Percentiles rank a stretch among this genome's conserved stretches.
Conservation (phyloP, 2,329 filamentous ascomycete genomes). For the Aspergillus puulaauensis region DNA sequence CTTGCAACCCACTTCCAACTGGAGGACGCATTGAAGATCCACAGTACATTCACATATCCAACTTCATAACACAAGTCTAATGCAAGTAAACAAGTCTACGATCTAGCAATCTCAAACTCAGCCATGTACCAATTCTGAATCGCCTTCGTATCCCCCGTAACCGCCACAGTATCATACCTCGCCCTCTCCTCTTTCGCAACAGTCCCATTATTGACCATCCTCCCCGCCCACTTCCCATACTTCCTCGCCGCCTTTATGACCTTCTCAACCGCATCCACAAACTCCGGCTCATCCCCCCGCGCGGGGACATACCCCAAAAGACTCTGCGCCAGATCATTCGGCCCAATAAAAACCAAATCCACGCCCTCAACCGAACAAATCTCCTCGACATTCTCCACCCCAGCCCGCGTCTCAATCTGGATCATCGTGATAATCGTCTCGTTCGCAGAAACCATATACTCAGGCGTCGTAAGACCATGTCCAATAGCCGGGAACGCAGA, state of each 20-base stretch:
- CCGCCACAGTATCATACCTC: slow-evolving; percentile 47
- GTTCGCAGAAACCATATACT: slow-evolving; percentile 38
- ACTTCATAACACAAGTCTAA: not conserved
- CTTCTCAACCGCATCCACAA: slow-evolving; percentile 59
- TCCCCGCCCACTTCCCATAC: slow-evolving; percentile 65
- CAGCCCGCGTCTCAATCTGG: slow-evolving; percentile 41
- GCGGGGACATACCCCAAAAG: slow-evolving; percentile 63
- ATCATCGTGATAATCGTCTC: slow-evolving; percentile 34
- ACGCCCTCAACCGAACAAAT: slow-evolving; percentile 41
- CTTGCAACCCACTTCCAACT: too few species aligned
- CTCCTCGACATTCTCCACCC: slow-evolving; percentile 41
- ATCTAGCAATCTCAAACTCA: slow-evolving; percentile 25
- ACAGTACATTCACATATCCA: too few species aligned
- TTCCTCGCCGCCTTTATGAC: slow-evolving; percentile 58
- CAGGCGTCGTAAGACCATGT: slow-evolving; percentile 33
- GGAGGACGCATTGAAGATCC: too few species aligned
- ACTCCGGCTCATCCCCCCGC: slow-evolving; percentile 52
- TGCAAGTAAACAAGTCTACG: not conserved
- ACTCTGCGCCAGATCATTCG: slow-evolving; percentile 38
- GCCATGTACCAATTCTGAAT: slow-evolving; percentile 52
- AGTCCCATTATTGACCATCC: slow-evolving; percentile 49
- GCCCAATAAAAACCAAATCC: slow-evolving; percentile 39
- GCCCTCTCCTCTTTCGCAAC: slow-evolving; percentile 40
- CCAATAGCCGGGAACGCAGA: slow-evolving; percentile 26
- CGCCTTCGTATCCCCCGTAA: slow-evolving; percentile 48